Evolutionary conservation across 225 moss, liverwort and hornwort species (phyloP).

Genomic region (Rhytidiadelphus loreus): DNA sequence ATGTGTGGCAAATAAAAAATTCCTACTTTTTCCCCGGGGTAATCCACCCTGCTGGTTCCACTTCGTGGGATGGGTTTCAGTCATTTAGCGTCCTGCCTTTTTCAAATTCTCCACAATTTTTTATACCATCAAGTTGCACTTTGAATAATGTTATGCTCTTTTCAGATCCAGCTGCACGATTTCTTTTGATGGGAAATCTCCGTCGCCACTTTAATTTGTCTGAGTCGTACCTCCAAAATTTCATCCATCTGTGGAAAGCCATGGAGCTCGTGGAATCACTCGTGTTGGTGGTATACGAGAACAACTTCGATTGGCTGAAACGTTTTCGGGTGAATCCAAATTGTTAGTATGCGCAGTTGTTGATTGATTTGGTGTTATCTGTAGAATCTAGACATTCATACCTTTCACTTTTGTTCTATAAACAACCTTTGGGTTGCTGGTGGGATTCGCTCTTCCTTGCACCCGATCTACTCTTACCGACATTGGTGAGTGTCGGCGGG

Average conservation of each 20-base stretch:
- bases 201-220: no score
- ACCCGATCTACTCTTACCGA: background rate
- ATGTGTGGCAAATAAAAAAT: no score
- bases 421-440: background rate
- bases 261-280: background rate
- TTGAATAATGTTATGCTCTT: background rate
- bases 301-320: background rate
- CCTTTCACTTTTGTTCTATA: background rate
- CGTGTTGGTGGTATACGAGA: background rate
- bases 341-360: background rate
- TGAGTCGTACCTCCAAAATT: background rate
- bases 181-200: background rate
- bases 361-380: background rate
- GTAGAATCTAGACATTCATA: no score
- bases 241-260: background rate
- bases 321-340: background rate
- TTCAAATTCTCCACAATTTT: background rate
- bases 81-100: background rate
- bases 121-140: background rate
- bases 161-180: background rate
- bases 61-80: no score
- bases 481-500: background rate
- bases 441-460: background rate
- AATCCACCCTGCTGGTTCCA: no score
- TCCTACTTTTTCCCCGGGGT: no score